Percentiles rank a stretch among this genome's conserved stretches.
phyloP scores from a whole-genome alignment of 1,284 basidiomycete genomes.

The Ceratobasidium sp. region DNA sequence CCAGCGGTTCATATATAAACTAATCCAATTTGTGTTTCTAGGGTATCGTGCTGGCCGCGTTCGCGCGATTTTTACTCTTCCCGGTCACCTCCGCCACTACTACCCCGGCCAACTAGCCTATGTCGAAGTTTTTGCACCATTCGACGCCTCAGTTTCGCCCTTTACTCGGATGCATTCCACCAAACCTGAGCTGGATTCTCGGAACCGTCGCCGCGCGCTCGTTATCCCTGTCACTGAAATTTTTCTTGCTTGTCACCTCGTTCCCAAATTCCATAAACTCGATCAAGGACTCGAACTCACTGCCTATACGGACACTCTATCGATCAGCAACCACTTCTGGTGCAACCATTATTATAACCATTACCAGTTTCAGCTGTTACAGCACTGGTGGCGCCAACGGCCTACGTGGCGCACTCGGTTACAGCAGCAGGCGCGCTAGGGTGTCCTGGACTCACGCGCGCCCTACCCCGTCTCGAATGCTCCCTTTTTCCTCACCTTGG shows the following conservation, averaged over 20 bases:
- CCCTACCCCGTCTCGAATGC: no score
- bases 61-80: not conserved
- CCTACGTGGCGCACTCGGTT: not conserved
- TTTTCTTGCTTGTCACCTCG: constrained; percentile 26
- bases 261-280: constrained; percentile 10
- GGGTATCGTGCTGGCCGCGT: constrained; percentile 1
- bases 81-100: not conserved
- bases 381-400: constrained; percentile 22
- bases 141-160: not conserved
- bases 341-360: constrained; percentile 28
- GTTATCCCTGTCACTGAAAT: constrained; percentile 24
- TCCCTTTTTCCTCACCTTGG: no score
- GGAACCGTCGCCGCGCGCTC: not conserved
- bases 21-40: not conserved
- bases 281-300: not conserved
- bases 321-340: constrained; percentile 4
- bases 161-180: not conserved
- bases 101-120: not conserved
- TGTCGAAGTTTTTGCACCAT: not conserved
- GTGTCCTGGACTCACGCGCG: no score
- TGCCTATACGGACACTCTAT: not conserved
- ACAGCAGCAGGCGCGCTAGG: not conserved
- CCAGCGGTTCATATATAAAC: no score
- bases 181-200: not conserved
- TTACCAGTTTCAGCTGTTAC: not conserved